These are phyloP conservation scores for Pontederia crassipes DNA, from an alignment of 176 grass and related monocot species.

Conservation along the genomic window DNA sequence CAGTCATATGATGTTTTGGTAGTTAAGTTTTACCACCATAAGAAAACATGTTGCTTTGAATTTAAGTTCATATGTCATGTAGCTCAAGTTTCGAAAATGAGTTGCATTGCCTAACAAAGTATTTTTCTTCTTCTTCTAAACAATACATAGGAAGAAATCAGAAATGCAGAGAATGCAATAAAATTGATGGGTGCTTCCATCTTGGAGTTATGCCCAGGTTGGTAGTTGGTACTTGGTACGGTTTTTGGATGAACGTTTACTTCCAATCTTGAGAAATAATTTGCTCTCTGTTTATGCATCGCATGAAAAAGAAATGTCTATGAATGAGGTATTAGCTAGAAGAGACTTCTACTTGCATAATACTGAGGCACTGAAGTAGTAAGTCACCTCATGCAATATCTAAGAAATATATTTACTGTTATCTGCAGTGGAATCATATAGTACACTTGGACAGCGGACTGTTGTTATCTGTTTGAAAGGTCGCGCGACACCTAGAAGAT, in stretches of 20 bases:
- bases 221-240: not conserved
- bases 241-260: not conserved
- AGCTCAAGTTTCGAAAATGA: not conserved
- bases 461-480: conserved; percentile 62
- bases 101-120: not conserved
- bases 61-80: not conserved
- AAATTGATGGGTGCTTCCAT: conserved; percentile 55
- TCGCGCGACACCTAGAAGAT: conserved; percentile 48
- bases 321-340: too few relatives aligned
- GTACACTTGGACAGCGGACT: conserved; percentile 65
- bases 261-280: not conserved
- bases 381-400: conserved; percentile 4
- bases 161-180: conserved; percentile 47
- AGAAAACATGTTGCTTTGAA: too few relatives aligned
- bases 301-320: not conserved
- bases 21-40: too few relatives aligned
- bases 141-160: conserved; percentile 62
- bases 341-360: not conserved
- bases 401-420: not conserved
- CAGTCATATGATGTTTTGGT: too few relatives aligned
- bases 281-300: not conserved
- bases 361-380: not conserved
- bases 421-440: conserved; percentile 58
- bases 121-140: not conserved
- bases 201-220: conserved; percentile 51